Percentiles rank a stretch among this genome's conserved stretches.
Evolutionary conservation across 2,329 filamentous ascomycete species (phyloP).

Genomic region (Aureobasidium sp.): DNA sequence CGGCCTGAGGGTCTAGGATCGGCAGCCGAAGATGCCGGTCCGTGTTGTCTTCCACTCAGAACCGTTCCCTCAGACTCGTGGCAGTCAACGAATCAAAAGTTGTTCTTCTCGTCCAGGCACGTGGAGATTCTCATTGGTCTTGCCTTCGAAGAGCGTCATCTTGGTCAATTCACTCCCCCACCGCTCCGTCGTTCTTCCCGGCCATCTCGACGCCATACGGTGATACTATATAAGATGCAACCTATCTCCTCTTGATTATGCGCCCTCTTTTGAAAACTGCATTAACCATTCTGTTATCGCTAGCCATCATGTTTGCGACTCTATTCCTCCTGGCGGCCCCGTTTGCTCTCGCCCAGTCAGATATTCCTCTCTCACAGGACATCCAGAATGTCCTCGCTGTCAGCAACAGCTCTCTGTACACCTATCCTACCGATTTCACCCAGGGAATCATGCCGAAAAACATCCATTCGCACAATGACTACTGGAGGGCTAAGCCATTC

Average conservation of each 20-base stretch:
- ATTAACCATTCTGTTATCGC: not conserved
- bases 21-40: not conserved
- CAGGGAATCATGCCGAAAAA: constrained; percentile 50
- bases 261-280: not conserved
- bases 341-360: constrained; percentile 20
- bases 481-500: constrained; percentile 42
- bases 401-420: constrained; percentile 43
- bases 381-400: constrained; percentile 49
- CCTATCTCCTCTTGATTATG: not conserved
- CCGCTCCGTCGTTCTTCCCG: not conserved
- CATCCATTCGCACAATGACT: constrained; percentile 53
- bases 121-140: constrained; percentile 9
- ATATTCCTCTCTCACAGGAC: constrained; percentile 34
- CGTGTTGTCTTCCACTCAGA: constrained; percentile 2
- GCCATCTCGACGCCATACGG: not conserved
- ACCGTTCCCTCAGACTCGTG: constrained; percentile 3
- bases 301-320: constrained; percentile 3
- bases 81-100: not conserved
- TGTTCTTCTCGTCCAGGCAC: not conserved
- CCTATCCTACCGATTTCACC: constrained; percentile 53
- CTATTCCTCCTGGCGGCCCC: not conserved
- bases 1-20: not conserved
- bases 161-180: not conserved
- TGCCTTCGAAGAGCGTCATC: not conserved
- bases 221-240: not conserved